phyloP scores from a whole-genome alignment of 768 basidiomycete species.

The Exsudoporus frostii region DNA sequence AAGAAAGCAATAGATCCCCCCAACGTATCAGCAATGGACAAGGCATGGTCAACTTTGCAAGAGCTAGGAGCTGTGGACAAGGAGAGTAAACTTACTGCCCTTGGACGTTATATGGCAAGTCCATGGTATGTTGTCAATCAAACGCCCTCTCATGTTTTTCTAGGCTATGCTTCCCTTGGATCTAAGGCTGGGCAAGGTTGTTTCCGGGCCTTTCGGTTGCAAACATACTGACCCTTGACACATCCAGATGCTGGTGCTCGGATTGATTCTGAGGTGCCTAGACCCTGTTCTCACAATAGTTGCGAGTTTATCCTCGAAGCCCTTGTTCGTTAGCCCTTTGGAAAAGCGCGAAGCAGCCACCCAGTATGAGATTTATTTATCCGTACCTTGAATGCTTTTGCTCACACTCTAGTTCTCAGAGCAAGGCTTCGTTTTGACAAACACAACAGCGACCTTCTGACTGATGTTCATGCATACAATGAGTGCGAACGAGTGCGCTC shows the following conservation, averaged over 20 bases:
- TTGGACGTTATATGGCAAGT: conserved; percentile 76
- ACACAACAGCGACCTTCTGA: conserved; percentile 80
- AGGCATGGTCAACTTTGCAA: conserved; percentile 67
- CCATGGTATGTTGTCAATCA: not conserved
- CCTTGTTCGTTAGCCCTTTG: conserved; percentile 77
- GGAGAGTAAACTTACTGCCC: conserved; percentile 65
- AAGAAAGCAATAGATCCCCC: conserved; percentile 83
- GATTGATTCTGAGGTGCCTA: conserved; percentile 77
- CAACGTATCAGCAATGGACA: conserved; percentile 66
- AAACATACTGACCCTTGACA: not conserved
- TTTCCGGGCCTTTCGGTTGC: not conserved
- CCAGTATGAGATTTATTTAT: conserved; percentile 46
- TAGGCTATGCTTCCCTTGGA: conserved; percentile 87
- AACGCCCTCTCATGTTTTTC: not conserved
- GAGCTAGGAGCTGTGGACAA: conserved; percentile 76
- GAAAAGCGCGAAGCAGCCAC: conserved; percentile 81
- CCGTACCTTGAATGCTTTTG: not conserved
- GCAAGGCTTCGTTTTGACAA: conserved; percentile 68
- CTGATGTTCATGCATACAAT: conserved; percentile 74
- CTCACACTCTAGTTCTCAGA: conserved; percentile 36
- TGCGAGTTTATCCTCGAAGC: conserved; percentile 82
- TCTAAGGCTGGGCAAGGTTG: conserved; percentile 79
- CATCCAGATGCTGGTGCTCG: conserved; percentile 82
- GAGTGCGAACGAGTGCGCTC: conserved; percentile 51
- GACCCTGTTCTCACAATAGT: conserved; percentile 79